phyloP scores from a whole-genome alignment of 495 filamentous ascomycete species.

The Penicillium verhagenii region DNA sequence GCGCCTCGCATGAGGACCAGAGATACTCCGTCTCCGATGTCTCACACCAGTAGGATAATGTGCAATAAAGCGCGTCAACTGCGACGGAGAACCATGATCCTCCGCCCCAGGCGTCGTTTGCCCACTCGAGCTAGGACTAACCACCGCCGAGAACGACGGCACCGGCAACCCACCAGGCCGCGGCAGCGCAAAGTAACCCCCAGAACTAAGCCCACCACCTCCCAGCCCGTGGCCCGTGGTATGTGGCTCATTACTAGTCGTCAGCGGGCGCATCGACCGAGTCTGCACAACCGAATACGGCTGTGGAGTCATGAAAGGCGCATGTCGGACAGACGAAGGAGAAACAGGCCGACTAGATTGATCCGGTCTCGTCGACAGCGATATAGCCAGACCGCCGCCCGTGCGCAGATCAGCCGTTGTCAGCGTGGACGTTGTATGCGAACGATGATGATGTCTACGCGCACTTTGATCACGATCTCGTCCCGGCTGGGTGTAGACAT shows the following conservation, averaged over 20 bases:
- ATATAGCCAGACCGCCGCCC: constrained; percentile 16
- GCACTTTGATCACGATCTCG: constrained; percentile 3
- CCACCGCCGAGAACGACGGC: constrained; percentile 10
- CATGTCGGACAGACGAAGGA: constrained; percentile 12
- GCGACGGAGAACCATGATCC: constrained; percentile 20
- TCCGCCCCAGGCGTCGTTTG: constrained; percentile 27
- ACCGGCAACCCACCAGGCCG: constrained; percentile 9
- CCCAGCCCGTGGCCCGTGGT: neutral
- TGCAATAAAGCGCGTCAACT: constrained; percentile 20
- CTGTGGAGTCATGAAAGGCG: constrained; percentile 27
- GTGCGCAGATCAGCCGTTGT: constrained; percentile 11
- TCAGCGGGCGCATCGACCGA: constrained; percentile 4
- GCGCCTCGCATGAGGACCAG: constrained; percentile 23
- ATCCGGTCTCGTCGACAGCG: constrained; percentile 23
- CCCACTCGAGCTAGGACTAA: constrained; percentile 23
- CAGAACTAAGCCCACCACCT: constrained; percentile 5
- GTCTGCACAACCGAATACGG: constrained; percentile 14
- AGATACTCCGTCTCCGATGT: constrained; percentile 31
- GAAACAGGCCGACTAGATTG: constrained; percentile 5
- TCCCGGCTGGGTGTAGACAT: neutral
- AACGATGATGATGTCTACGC: constrained; percentile 34
- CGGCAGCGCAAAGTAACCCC: constrained; percentile 32
- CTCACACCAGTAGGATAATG: constrained; percentile 32
- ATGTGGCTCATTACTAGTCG: constrained; percentile 1
- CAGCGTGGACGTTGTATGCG: constrained; percentile 35